A percentile compares a stretch with the other conserved stretches of the same genome.
These are phyloP conservation scores for Ceratocystis colombiana DNA, from an alignment of 2,329 filamentous ascomycete genomes.

Conservation along the genomic window DNA sequence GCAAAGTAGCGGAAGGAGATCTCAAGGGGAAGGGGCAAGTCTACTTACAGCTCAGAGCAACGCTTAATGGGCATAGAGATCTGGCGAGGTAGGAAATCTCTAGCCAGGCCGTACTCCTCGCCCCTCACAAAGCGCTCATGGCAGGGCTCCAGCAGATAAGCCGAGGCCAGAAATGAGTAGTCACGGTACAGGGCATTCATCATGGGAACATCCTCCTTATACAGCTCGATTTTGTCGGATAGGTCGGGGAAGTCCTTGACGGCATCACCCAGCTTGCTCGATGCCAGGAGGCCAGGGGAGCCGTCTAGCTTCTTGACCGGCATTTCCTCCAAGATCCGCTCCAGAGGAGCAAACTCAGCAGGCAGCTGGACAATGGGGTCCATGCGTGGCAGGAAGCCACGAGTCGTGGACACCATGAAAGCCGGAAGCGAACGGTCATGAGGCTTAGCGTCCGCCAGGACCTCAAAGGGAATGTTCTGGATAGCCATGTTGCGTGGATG, in stretches of 20 bases:
- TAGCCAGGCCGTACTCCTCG: slow-evolving; percentile 66
- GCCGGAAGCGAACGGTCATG: slow-evolving; percentile 55
- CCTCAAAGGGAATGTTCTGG: slow-evolving; percentile 39
- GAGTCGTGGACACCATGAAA: slow-evolving; percentile 68
- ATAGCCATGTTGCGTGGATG: slow-evolving; percentile 24
- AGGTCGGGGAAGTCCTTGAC: slow-evolving; percentile 69
- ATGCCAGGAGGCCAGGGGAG: slow-evolving; percentile 65
- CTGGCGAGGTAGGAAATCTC: slow-evolving; percentile 60
- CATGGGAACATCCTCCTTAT: slow-evolving; percentile 60
- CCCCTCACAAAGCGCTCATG: slow-evolving; percentile 63
- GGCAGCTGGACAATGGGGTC: slow-evolving; percentile 57
- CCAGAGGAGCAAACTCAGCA: slow-evolving; percentile 59
- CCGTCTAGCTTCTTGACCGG: slow-evolving; percentile 68
- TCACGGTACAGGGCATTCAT: slow-evolving; percentile 84
- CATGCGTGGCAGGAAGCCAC: slow-evolving; percentile 63
- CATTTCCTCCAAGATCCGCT: slow-evolving; percentile 64
- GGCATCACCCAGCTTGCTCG: slow-evolving; percentile 61
- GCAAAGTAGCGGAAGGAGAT: not conserved
- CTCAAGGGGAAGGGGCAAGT: not conserved
- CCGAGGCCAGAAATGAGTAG: slow-evolving; percentile 82
- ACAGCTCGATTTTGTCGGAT: slow-evolving; percentile 60
- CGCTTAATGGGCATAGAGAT: slow-evolving; percentile 74
- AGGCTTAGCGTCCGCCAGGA: slow-evolving; percentile 54
- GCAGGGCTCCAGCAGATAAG: slow-evolving; percentile 85
- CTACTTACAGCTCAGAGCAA: slow-evolving; percentile 72